These are phyloP conservation scores for Acer campestre DNA, from an alignment of 345 rosid species.

Conservation along the genomic window DNA sequence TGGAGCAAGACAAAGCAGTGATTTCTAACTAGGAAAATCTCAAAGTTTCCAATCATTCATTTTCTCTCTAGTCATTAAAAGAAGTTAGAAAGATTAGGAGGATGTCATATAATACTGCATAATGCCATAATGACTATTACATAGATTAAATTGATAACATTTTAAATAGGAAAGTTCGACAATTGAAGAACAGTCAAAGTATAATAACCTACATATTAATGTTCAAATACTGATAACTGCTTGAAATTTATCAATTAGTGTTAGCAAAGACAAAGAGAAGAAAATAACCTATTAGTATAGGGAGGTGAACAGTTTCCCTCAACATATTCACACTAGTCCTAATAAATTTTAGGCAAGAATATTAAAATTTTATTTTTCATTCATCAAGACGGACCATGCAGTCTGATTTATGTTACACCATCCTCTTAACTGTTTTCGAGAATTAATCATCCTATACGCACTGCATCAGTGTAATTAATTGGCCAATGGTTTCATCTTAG, in stretches of 20 bases:
- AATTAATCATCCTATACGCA: neutral
- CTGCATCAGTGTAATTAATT: neutral
- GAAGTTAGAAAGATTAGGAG: neutral
- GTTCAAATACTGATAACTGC: neutral
- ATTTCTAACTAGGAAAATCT: neutral
- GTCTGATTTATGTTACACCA: neutral
- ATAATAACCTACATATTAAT: neutral
- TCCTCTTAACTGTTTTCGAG: neutral
- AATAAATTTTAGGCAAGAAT: neutral
- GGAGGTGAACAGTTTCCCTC: neutral
- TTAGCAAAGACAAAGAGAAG: conserved; percentile 1
- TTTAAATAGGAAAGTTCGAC: neutral
- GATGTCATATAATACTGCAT: neutral
- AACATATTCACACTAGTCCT: conserved; percentile 3
- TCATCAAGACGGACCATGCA: neutral
- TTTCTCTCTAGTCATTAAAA: neutral
- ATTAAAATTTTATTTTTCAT: neutral
- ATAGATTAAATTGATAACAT: neutral
- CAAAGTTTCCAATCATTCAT: neutral
- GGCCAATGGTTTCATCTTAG: neutral
- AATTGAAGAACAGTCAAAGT: neutral
- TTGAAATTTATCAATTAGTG: neutral
- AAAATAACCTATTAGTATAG: neutral
- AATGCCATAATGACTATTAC: neutral
- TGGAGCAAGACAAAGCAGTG: neutral